These are phyloP conservation scores for Porpolomopsis calyptriformis DNA, from an alignment of 768 basidiomycete genomes.

Conservation along the genomic window DNA sequence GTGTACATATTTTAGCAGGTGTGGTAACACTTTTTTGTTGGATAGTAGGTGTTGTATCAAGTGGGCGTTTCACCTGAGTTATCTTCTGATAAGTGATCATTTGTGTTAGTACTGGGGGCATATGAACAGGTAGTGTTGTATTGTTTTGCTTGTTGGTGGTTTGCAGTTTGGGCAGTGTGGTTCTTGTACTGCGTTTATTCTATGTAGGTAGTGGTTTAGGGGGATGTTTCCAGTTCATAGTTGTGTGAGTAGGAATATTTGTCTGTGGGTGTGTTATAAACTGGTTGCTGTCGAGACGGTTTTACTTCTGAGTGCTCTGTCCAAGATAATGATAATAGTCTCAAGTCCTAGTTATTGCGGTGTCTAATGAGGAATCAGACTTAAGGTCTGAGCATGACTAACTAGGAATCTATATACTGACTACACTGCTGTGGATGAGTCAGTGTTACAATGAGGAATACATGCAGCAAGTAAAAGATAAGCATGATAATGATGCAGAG, in stretches of 20 bases:
- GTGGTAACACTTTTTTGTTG: neutral
- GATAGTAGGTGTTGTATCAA: neutral
- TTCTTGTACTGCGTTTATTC: conserved; percentile 16
- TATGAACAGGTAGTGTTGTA: conserved; percentile 19
- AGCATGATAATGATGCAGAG: no score
- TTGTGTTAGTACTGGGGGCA: conserved; percentile 17
- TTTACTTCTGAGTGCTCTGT: no score
- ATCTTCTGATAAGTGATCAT: neutral
- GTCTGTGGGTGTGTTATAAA: neutral
- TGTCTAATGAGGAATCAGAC: no score
- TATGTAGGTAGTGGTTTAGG: conserved; percentile 21
- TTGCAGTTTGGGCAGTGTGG: conserved; percentile 21
- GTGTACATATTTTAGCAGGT: neutral
- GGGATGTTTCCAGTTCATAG: conserved; percentile 22
- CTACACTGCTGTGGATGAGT: no score
- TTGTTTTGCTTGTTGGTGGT: conserved; percentile 21
- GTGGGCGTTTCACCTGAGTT: neutral
- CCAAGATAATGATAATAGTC: neutral
- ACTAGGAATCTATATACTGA: no score
- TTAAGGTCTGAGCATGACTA: no score
- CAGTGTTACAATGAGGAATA: no score
- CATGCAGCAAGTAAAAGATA: no score
- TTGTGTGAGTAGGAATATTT: conserved; percentile 18
- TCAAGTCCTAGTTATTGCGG: no score
- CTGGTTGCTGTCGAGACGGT: no score